These are phyloP conservation scores for Neurospora hispaniola DNA, from an alignment of 495 filamentous ascomycete species.

Conservation along the genomic window DNA sequence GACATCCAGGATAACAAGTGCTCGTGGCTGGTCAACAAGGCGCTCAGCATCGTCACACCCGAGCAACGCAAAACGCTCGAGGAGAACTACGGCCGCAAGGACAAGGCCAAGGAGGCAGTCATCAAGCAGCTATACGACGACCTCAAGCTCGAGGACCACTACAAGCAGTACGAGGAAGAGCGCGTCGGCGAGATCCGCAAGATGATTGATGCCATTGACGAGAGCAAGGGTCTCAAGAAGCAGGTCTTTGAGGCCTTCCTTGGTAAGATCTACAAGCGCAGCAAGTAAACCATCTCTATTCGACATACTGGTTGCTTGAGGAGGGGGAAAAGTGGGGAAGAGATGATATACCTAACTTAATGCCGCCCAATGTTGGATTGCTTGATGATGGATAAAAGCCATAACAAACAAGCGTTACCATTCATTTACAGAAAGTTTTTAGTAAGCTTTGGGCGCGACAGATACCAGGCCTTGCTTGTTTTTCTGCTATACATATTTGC, in stretches of 20 bases:
- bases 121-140: conserved; percentile 85
- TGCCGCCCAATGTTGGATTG: not conserved
- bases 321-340: not conserved
- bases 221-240: conserved; percentile 78
- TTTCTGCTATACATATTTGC: not conserved
- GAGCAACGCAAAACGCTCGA: conserved; percentile 77
- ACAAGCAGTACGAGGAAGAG: conserved; percentile 82
- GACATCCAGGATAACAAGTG: conserved; percentile 99
- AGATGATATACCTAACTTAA: not conserved
- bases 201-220: conserved; percentile 71
- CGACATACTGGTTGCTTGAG: not conserved
- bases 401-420: not conserved
- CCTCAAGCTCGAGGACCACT: conserved; percentile 67
- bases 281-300: conserved; percentile 47
- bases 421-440: not conserved
- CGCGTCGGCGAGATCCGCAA: conserved; percentile 59
- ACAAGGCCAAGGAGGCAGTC: conserved; percentile 62
- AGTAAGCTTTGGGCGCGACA: not conserved
- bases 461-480: not conserved
- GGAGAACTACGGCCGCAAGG: conserved; percentile 83
- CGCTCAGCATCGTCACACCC: conserved; percentile 60
- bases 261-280: conserved; percentile 93
- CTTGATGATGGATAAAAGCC: not conserved
- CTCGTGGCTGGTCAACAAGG: conserved; percentile 94
- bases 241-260: conserved; percentile 84